Base-by-base conservation (phyloP, 2,329 filamentous ascomycete genomes). In the Sphaerulina musiva region DNA sequence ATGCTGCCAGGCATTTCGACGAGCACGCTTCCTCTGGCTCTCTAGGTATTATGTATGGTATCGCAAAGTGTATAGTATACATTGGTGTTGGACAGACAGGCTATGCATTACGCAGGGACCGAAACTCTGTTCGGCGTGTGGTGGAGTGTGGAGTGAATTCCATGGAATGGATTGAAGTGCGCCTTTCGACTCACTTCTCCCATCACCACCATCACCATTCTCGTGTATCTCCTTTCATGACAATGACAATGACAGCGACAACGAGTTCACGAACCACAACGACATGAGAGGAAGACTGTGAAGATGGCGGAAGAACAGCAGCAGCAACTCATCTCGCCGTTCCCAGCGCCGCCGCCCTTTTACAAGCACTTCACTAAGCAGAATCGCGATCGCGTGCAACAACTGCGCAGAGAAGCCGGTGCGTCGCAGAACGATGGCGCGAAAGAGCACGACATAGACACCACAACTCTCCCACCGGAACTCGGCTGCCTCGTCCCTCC, bases 321-420 rank as follows among this genome's bases (percentile, higher is more conserved):
- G 20, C 40, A 51, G 48, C 48, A 45, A 29, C 41, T 46, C 14
- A 31, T 57, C 26, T 82, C 86, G 23, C 82, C 85, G 40, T 95
- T 90, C 69, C 92, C 93, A 23, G 82, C 86, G 49, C 93, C 93
- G 26, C 93, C 93, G 26, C 84, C 86, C 0, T 95, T 96, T 74
- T 97, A 88, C 84, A 85, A 86, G 62, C 80, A 87, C 69, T 97
- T 97, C 72, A 95, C 89, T 0, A 70, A 82, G 2, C 82, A 86
- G 29, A 95, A 92, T 66, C 66, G 88, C 49, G 73, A 80, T 11
- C 82, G 81, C 46, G 72, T 87, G 23, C 59, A 58, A 31, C 62
- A 64, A 14, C 53, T 64, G 5, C 66, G 65, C 49, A 64, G 62
- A 57, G 63, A 52, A 55, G 44, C 42, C 7, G 38, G 43, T 17